Evolutionary conservation across 176 grass and related monocot genomes (phyloP), one percentile per base, ranked within the genome.

Genomic region (Miscanthus lutarioriparius): DNA sequence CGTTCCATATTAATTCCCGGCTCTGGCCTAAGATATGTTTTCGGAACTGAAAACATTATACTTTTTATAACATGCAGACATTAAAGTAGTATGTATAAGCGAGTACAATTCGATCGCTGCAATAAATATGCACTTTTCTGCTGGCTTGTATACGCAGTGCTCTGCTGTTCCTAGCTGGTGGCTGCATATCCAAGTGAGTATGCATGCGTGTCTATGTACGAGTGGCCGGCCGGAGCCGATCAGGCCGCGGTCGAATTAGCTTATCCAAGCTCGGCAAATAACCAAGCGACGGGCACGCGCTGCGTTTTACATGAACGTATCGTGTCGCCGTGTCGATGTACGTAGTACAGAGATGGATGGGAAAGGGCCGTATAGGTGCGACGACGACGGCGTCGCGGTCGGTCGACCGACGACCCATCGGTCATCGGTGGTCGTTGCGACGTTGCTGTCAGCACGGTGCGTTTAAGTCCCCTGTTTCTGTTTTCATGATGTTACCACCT

Each of bases 371-470:
- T n/a, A n/a, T n/a, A n/a, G n/a, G n/a, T n/a, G n/a, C n/a, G n/a
- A n/a, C n/a, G n/a, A n/a, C n/a, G n/a, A n/a, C n/a, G n/a, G 43
- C 1, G 67, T 87, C 86, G 79, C 79, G 5, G 26, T 76, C 79
- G 14, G 64, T 25, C 74, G 38, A 20, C 17, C 49, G 49, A 56
- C 54, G 54, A 59, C 54, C 61, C 23, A 5, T 9, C 54, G 59
- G 10, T 13, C 58, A 11, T 1, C 48, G 63, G 87, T 85, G 49
- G 77, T n/a, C n/a, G n/a, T 89, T 85, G 70, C 63, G 37, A 2
- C 30, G 71, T 89, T 76, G 77, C 77, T 64, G 22, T 85, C 87
- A 22, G 13, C 71, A 16, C 43, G 4, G 6, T 8, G 23, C 26
- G 53, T 19, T 74, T 17, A n/a, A 28, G 12, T 9, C 17, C 13